These are phyloP conservation scores for Bremia lactucae DNA, from an alignment of 352 stramenopile species.

Conservation along the genomic window DNA sequence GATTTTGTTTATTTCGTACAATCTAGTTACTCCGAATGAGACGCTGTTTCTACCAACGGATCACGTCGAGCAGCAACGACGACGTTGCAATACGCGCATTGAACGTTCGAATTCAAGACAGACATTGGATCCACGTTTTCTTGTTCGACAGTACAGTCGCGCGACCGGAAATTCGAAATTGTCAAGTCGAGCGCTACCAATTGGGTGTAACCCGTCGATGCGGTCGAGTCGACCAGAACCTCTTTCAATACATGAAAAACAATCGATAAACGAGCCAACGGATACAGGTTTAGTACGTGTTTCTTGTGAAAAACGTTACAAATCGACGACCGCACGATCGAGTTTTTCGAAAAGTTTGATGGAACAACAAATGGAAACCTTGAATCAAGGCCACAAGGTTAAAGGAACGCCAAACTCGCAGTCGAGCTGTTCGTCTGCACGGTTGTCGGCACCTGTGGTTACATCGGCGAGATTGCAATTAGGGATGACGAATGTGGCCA, in stretches of 20 bases:
- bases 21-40: slow-evolving; percentile 13
- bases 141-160: slow-evolving; percentile 11
- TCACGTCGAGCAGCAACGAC: slow-evolving; percentile 8
- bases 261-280: slow-evolving; percentile 4
- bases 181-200: slow-evolving; percentile 15
- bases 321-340: slow-evolving; percentile 23
- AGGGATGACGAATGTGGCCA: slow-evolving; percentile 2
- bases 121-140: slow-evolving; percentile 3
- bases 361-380: slow-evolving; percentile 7
- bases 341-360: slow-evolving; percentile 13
- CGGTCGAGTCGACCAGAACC: neutral
- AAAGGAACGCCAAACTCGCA: slow-evolving; percentile 5
- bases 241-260: neutral
- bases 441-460: neutral
- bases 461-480: slow-evolving; percentile 4
- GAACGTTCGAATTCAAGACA: slow-evolving; percentile 5
- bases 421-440: neutral
- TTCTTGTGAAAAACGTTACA: slow-evolving; percentile 22
- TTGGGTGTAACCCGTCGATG: slow-evolving; percentile 3
- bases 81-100: slow-evolving; percentile 12
- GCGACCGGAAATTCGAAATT: slow-evolving; percentile 19
- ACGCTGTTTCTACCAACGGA: slow-evolving; percentile 20
- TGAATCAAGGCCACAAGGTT: slow-evolving; percentile 6
- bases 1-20: neutral
- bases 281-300: slow-evolving; percentile 17